Percentiles rank a stretch among this genome's conserved stretches.
These are phyloP conservation scores for Nakazawaea siamensis DNA, from an alignment of 805 yeast species.

Conservation along the genomic window DNA sequence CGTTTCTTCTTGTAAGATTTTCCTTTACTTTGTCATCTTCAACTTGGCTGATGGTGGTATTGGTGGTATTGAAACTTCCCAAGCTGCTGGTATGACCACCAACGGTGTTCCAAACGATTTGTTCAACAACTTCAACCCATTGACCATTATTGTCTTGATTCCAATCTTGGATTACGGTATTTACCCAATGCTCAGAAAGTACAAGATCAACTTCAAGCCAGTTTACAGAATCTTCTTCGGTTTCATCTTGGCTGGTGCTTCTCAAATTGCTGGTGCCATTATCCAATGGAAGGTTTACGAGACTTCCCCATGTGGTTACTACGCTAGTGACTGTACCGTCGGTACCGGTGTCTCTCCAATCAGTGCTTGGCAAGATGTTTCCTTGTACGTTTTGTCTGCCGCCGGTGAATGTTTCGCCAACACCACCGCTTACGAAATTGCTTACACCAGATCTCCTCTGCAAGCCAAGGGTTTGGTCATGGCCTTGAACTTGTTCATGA, in stretches of 20 bases:
- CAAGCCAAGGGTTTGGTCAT: conserved; percentile 37
- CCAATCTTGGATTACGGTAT: conserved; percentile 40
- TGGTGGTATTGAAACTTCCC: conserved; percentile 39
- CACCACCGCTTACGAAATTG: conserved; percentile 36
- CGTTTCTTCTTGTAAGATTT: conserved; percentile 35
- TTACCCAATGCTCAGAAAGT: conserved; percentile 39
- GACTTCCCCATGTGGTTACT: conserved; percentile 43
- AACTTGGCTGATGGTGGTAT: conserved; percentile 39
- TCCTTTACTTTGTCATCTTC: conserved; percentile 31
- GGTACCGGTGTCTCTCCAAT: conserved; percentile 19
- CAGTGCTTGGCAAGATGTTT: conserved; percentile 18
- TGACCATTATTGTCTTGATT: conserved; percentile 41
- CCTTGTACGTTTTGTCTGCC: conserved; percentile 27
- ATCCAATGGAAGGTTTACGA: conserved; percentile 39
- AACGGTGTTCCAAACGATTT: conserved; percentile 50
- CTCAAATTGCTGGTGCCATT: conserved; percentile 42
- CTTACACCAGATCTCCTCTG: conserved; percentile 38
- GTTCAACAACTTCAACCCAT: conserved; percentile 45
- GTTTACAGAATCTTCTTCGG: conserved; percentile 39
- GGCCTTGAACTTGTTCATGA: conserved; percentile 25
- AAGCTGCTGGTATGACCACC: conserved; percentile 45
- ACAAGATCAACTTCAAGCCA: conserved; percentile 33
- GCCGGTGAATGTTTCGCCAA: conserved; percentile 38
- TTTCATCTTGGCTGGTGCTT: conserved; percentile 35
- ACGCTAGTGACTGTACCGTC: conserved; percentile 18